Evolutionary conservation across 805 yeast genomes (phyloP).

Genomic region (Pichia heedii): DNA sequence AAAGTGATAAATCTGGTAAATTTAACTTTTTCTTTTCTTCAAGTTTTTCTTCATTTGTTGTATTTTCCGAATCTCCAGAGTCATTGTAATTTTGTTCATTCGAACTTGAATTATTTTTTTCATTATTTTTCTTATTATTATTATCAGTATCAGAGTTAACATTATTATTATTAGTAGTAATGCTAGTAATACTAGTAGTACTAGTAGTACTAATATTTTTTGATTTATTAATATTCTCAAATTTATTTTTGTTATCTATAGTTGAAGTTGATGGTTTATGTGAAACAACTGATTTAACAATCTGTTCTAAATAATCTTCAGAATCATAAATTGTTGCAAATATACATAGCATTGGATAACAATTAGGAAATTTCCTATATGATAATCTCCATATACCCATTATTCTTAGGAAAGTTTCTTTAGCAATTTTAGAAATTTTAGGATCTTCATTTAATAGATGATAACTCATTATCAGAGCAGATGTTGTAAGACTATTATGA

Average conservation of each 20-base stretch:
- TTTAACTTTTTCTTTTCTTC: neutral
- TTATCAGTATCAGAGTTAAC: neutral
- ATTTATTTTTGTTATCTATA: neutral
- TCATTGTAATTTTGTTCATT: too few relatives aligned
- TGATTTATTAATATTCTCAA: too few relatives aligned
- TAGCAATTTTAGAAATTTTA: slow-evolving; percentile 18
- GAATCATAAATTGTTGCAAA: slow-evolving; percentile 35
- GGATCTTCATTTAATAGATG: slow-evolving; percentile 35
- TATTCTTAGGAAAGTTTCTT: slow-evolving; percentile 16
- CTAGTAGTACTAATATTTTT: neutral
- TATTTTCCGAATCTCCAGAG: neutral
- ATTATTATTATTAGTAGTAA: neutral
- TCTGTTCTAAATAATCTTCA: slow-evolving; percentile 18
- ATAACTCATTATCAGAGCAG: slow-evolving; percentile 61
- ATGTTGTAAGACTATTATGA: slow-evolving; percentile 39
- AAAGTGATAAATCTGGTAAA: slow-evolving; percentile 5
- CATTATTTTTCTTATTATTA: neutral
- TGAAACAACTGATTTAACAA: slow-evolving; percentile 9
- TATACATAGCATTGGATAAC: slow-evolving; percentile 42
- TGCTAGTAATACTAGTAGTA: too few relatives aligned
- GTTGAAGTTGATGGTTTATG: neutral
- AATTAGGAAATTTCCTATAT: slow-evolving; percentile 47
- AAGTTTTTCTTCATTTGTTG: neutral
- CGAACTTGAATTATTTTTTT: neutral
- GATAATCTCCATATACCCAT: slow-evolving; percentile 28